These are phyloP conservation scores for Antitrichia curtipendula DNA, from an alignment of 225 moss, liverwort and hornwort species.

Conservation along the genomic window DNA sequence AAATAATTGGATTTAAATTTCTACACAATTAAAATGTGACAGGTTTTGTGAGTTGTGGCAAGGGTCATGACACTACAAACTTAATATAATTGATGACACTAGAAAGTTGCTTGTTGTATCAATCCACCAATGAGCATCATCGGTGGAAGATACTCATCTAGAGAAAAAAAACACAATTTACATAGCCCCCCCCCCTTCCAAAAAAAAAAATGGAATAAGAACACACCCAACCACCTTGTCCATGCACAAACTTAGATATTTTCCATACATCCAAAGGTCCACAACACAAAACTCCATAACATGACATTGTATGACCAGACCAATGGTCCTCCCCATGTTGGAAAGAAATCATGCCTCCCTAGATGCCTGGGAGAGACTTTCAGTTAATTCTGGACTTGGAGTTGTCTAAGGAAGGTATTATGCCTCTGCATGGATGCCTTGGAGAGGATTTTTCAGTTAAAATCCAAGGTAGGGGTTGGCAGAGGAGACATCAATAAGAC, in stretches of 20 bases:
- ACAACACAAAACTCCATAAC: not conserved
- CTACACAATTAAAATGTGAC: fast-evolving
- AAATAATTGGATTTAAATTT: too few relatives aligned
- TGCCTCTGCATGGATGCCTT: too few relatives aligned
- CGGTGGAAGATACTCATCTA: fast-evolving
- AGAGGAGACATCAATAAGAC: not conserved
- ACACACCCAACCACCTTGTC: too few relatives aligned
- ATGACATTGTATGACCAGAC: not conserved
- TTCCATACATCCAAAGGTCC: not conserved
- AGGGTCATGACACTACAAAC: fast-evolving
- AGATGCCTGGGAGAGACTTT: too few relatives aligned
- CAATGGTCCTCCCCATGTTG: too few relatives aligned
- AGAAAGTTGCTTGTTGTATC: not conserved
- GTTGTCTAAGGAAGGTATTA: too few relatives aligned
- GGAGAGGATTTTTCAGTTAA: too few relatives aligned
- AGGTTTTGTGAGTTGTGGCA: too few relatives aligned
- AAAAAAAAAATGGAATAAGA: too few relatives aligned
- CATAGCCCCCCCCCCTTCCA: fast-evolving
- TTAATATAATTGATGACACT: not conserved
- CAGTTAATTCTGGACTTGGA: too few relatives aligned
- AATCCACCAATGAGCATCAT: not conserved
- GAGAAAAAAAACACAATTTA: not conserved
- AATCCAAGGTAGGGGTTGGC: too few relatives aligned
- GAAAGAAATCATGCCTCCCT: too few relatives aligned
- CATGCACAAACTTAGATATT: not conserved